Conservation (phyloP, 2,329 filamentous ascomycete genomes). For the Neocucurbitaria cava region DNA sequence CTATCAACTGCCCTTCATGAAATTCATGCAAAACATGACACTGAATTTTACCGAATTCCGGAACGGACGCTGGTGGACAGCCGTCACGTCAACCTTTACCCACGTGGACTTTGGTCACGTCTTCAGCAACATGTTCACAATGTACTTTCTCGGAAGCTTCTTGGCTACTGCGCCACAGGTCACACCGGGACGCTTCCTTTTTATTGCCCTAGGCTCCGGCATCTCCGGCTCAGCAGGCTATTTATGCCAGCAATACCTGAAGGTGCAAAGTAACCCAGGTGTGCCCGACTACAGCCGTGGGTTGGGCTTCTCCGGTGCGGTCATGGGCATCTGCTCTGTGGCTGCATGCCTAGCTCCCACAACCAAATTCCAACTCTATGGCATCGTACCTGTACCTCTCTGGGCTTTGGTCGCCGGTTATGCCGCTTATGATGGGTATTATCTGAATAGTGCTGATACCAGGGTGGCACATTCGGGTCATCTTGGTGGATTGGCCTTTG, state of each 20-base stretch:
- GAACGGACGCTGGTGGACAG: constrained; percentile 45
- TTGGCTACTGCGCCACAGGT: constrained; percentile 42
- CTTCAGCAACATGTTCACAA: constrained; percentile 51
- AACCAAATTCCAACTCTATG: constrained; percentile 42
- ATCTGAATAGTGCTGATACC: constrained; percentile 38
- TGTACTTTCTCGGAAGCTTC: constrained; percentile 47
- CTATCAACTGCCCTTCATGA: constrained; percentile 11
- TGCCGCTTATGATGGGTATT: constrained; percentile 49
- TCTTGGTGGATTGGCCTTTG: constrained; percentile 53
- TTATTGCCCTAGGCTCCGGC: constrained; percentile 41
- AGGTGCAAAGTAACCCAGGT: constrained; percentile 1
- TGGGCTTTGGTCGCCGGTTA: constrained; percentile 47
- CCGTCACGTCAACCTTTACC: constrained; percentile 51
- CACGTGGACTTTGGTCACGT: constrained; percentile 49
- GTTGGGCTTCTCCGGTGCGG: constrained; percentile 49
- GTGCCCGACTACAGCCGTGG: constrained; percentile 13
- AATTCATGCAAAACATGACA: constrained; percentile 42
- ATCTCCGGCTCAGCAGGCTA: constrained; percentile 30
- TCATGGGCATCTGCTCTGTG: constrained; percentile 50
- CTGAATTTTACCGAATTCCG: constrained; percentile 37
- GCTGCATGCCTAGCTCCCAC: constrained; percentile 50
- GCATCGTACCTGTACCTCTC: constrained; percentile 51
- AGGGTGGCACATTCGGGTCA: constrained; percentile 53
- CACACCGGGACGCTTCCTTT: constrained; percentile 27
- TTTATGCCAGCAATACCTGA: constrained; percentile 18